These are phyloP conservation scores for Arachis stenosperma DNA, from an alignment of 306 rosid genomes.

Conservation along the genomic window DNA sequence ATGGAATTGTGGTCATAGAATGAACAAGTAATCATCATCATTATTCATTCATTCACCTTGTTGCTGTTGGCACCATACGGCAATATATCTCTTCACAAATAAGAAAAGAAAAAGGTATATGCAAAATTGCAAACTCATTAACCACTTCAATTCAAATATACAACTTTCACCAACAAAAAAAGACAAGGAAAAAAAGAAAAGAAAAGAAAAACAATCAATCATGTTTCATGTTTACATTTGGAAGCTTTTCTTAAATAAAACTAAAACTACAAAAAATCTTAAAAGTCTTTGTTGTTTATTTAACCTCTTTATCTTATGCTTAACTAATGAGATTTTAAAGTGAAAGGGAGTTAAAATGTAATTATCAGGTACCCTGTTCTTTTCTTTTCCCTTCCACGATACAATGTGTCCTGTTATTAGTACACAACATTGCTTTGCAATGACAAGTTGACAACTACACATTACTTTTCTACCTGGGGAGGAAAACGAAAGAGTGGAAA, in stretches of 20 bases:
- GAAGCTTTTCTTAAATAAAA: not conserved
- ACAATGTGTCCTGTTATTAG: not conserved
- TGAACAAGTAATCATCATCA: too few relatives aligned
- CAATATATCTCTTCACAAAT: slow-evolving; percentile 35
- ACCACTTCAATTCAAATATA: not conserved
- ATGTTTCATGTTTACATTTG: not conserved
- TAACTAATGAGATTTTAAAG: not conserved
- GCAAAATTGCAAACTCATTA: too few relatives aligned
- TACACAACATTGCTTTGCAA: not conserved
- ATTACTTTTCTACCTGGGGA: not conserved
- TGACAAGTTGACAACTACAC: slow-evolving; percentile 11
- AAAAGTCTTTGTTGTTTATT: not conserved
- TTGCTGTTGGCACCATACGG: slow-evolving; percentile 68
- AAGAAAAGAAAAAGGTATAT: too few relatives aligned
- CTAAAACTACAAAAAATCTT: too few relatives aligned
- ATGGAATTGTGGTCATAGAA: slow-evolving; percentile 42
- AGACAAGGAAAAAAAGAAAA: too few relatives aligned
- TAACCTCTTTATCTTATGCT: not conserved
- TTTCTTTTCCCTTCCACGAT: not conserved
- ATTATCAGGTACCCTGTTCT: not conserved
- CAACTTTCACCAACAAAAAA: not conserved
- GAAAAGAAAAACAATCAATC: too few relatives aligned
- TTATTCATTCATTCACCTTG: slow-evolving; percentile 21
- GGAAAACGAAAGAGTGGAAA: slow-evolving; percentile 1
- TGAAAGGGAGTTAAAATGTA: not conserved